Evolutionary conservation across 192 early-diverging fungal species (phyloP).

Genomic region (Coemansia reversa): DNA sequence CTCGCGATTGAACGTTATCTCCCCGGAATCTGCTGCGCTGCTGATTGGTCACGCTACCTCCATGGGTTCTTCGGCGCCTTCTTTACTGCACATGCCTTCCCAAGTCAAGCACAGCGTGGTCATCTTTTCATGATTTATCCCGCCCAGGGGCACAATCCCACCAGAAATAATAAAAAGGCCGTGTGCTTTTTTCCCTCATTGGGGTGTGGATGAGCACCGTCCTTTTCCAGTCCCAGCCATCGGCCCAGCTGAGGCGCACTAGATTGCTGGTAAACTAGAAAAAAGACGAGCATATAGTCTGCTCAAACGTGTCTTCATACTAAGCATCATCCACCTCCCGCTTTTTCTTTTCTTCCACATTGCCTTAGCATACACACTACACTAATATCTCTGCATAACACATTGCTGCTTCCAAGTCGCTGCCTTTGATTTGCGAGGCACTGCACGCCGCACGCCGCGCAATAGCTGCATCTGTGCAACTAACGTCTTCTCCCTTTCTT

Average conservation of each 20-base stretch:
- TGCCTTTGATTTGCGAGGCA: not conserved
- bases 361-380: not conserved
- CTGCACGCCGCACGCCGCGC: not conserved
- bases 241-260: not conserved
- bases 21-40: slow-evolving; percentile 7
- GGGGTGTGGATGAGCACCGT: not conserved
- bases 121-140: not conserved
- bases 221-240: not conserved
- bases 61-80: not conserved
- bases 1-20: slow-evolving; percentile 7
- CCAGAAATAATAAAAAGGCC: not conserved
- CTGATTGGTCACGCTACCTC: slow-evolving; percentile 6
- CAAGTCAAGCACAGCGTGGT: not conserved
- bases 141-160: not conserved
- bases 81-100: not conserved
- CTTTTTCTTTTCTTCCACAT: not conserved
- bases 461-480: not conserved
- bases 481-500: not conserved
- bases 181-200: not conserved
- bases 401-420: not conserved
- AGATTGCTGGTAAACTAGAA: not conserved
- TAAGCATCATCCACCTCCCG: not conserved
- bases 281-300: not conserved
- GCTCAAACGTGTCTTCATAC: not conserved
- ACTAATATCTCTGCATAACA: not conserved